phyloP scores from a whole-genome alignment of 2,329 filamentous ascomycete species.

The Lecanicillium sp. region DNA sequence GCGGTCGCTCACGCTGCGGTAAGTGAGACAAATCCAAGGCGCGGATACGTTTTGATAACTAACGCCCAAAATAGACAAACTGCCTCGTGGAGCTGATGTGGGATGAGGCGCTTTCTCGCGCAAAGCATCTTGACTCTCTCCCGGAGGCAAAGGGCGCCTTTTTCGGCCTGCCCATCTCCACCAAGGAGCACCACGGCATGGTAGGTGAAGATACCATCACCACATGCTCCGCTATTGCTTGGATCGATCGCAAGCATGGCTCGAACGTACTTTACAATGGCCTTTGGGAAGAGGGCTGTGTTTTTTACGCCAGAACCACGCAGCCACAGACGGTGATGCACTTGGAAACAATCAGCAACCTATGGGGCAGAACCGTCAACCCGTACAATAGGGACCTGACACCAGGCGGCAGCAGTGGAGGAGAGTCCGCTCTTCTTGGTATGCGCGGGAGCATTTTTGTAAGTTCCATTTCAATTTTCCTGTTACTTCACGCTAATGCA shows the following conservation, averaged over 20 bases:
- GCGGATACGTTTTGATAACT: background rate
- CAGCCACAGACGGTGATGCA: slow-evolving; percentile 53
- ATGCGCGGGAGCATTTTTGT: slow-evolving; percentile 35
- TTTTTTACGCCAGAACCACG: slow-evolving; percentile 62
- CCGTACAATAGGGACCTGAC: slow-evolving; percentile 55
- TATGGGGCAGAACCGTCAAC: slow-evolving; percentile 58
- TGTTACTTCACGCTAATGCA: background rate
- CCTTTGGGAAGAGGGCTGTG: slow-evolving; percentile 35
- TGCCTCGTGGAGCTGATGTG: slow-evolving; percentile 30
- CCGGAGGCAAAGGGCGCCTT: slow-evolving; percentile 27
- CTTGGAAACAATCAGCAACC: slow-evolving; percentile 56
- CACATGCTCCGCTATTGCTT: slow-evolving; percentile 24
- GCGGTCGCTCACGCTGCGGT: slow-evolving; percentile 14
- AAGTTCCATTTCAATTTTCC: background rate
- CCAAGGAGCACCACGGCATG: slow-evolving; percentile 32
- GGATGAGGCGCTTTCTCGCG: slow-evolving; percentile 29
- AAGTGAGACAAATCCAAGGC: background rate
- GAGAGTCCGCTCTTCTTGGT: slow-evolving; percentile 38
- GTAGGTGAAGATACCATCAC: slow-evolving; percentile 25
- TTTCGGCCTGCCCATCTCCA: slow-evolving; percentile 30
- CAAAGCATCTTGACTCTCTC: slow-evolving; percentile 27
- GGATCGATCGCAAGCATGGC: slow-evolving; percentile 27
- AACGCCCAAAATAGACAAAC: slow-evolving; percentile 23
- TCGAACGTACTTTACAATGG: slow-evolving; percentile 27
- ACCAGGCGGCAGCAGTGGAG: slow-evolving; percentile 60